Conservation (phyloP, 2,329 filamentous ascomycete species). For the Chaetomium sp. region DNA sequence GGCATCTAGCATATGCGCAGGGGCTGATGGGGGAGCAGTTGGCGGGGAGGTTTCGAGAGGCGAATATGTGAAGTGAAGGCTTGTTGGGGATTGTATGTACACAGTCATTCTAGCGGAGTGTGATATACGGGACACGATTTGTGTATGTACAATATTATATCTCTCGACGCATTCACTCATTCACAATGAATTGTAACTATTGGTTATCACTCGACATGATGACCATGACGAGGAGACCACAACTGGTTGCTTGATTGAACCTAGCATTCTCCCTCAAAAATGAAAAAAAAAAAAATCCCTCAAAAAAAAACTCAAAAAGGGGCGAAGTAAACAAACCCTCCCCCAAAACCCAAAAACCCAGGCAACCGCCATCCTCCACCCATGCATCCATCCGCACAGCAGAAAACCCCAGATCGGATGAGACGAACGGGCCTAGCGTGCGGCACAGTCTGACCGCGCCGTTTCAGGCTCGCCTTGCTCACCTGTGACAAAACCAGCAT, state of each 20-base stretch:
- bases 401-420: neutral
- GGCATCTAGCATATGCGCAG: slow-evolving; percentile 49
- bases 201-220: neutral
- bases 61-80: slow-evolving; percentile 2
- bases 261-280: too few relatives aligned
- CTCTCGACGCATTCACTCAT: neutral
- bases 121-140: neutral
- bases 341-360: neutral
- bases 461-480: neutral
- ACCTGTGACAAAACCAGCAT: neutral
- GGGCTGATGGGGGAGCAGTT: slow-evolving; percentile 40
- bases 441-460: neutral
- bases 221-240: neutral
- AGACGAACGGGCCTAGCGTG: neutral
- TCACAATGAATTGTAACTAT: neutral
- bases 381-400: neutral
- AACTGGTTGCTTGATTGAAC: neutral
- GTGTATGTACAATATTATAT: neutral
- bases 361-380: neutral
- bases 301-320: neutral
- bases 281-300: neutral
- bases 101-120: neutral
- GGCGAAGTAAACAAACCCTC: slow-evolving; percentile 16
- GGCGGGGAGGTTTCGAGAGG: slow-evolving; percentile 17
- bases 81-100: neutral